These are phyloP conservation scores for Craspedostauros australis DNA, from an alignment of 108 stramenopile genomes.

Conservation along the genomic window DNA sequence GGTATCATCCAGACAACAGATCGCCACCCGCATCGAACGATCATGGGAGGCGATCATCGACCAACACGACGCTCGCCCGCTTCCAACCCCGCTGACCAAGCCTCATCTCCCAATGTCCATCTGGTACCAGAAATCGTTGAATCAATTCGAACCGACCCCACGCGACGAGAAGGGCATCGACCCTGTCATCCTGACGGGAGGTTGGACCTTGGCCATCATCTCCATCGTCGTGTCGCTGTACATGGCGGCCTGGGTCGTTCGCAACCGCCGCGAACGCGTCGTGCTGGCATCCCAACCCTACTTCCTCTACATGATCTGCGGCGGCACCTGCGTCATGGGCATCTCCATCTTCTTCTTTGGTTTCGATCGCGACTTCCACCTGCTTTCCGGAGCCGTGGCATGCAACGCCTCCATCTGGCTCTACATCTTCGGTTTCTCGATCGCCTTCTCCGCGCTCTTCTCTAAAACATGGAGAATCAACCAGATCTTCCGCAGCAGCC, in stretches of 20 bases:
- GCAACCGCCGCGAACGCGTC: slow-evolving; percentile 3
- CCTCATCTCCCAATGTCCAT: slow-evolving; percentile 10
- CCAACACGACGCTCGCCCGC: slow-evolving; percentile 8
- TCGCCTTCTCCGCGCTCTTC: slow-evolving; percentile 39
- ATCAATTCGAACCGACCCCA: not conserved
- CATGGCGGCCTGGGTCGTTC: slow-evolving; percentile 20
- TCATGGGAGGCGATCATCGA: slow-evolving; percentile 18
- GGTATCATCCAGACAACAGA: slow-evolving; percentile 2
- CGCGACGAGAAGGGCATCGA: slow-evolving; percentile 20
- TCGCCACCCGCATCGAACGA: not conserved
- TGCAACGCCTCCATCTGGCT: slow-evolving; percentile 36
- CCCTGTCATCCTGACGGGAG: not conserved
- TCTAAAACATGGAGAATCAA: slow-evolving; percentile 57
- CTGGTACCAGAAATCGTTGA: slow-evolving; percentile 14
- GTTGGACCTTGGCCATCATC: slow-evolving; percentile 16
- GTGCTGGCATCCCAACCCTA: slow-evolving; percentile 42
- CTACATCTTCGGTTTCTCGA: slow-evolving; percentile 39
- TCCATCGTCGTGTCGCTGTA: slow-evolving; percentile 8
- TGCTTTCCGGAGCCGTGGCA: not conserved
- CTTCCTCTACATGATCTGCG: slow-evolving; percentile 49
- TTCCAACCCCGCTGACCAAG: too few species aligned
- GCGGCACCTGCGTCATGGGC: slow-evolving; percentile 54
- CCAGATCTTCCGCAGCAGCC: slow-evolving; percentile 14
- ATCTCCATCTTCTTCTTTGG: slow-evolving; percentile 30
- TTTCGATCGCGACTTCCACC: slow-evolving; percentile 28